Evolutionary conservation across 495 filamentous ascomycete species (phyloP).

Genomic region (Hypomontagnella submonticulosa): DNA sequence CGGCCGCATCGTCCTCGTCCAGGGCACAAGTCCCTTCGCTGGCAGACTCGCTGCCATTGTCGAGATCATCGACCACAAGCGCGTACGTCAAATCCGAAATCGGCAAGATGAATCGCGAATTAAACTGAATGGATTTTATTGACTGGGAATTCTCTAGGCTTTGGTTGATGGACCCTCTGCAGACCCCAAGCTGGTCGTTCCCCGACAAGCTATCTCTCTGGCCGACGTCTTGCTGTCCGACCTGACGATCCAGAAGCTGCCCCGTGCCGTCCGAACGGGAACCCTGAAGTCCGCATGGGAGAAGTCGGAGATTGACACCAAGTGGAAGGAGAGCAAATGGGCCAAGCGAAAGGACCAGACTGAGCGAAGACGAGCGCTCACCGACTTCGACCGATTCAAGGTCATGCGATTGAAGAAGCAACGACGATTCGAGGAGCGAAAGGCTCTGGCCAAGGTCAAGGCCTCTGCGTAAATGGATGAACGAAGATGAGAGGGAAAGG

Average conservation of each 20-base stretch:
- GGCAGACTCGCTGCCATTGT: conserved; percentile 93
- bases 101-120: conserved; percentile 13
- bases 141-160: conserved; percentile 68
- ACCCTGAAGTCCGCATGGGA: conserved; percentile 87
- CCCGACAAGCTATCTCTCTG: conserved; percentile 85
- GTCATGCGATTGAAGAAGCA: conserved; percentile 98
- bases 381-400: conserved; percentile 99
- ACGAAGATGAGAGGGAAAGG: conserved; percentile 23
- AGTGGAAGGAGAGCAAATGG: conserved; percentile 88
- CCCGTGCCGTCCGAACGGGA: conserved; percentile 84
- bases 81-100: conserved; percentile 73
- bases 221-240: conserved; percentile 86
- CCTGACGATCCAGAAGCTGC: conserved; percentile 87
- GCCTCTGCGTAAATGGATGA: conserved; percentile 54
- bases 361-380: conserved; percentile 87
- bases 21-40: conserved; percentile 72
- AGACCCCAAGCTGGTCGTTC: conserved; percentile 77
- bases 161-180: conserved; percentile 92
- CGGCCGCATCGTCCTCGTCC: conserved; percentile 92
- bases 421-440: conserved; percentile 94
- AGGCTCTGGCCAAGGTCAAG: conserved; percentile 84
- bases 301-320: conserved; percentile 83
- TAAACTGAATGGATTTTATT: conserved; percentile 27
- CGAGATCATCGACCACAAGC: conserved; percentile 99
- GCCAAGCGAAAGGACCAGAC: conserved; percentile 86